Evolutionary conservation across 2,329 filamentous ascomycete species (phyloP).

Genomic region (Venturia pyrina): DNA sequence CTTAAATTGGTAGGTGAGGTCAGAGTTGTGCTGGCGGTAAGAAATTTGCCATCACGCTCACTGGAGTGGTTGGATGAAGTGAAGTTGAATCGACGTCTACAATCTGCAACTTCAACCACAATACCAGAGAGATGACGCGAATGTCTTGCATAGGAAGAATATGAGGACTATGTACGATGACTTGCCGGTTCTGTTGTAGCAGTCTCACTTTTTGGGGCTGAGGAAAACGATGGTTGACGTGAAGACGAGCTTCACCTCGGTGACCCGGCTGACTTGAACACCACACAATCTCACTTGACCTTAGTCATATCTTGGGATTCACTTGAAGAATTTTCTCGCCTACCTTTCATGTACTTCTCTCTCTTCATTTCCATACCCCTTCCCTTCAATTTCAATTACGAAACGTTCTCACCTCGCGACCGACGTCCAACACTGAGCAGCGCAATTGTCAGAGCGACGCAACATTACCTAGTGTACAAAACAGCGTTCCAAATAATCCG

Average conservation of each 20-base stretch:
- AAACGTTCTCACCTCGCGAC: background rate
- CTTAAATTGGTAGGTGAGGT: background rate
- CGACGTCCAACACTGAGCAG: background rate
- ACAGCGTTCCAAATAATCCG: background rate
- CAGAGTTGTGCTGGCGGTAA: background rate
- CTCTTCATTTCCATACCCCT: background rate
- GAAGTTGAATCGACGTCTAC: background rate
- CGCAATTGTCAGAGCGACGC: background rate
- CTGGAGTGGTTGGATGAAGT: background rate
- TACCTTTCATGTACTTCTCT: background rate
- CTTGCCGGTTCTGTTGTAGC: background rate
- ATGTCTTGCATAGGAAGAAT: too few relatives aligned
- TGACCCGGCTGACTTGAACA: background rate
- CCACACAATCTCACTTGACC: background rate
- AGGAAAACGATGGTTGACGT: background rate
- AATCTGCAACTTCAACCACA: background rate
- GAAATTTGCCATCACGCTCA: background rate
- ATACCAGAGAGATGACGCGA: background rate
- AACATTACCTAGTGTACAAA: background rate
- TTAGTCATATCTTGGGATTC: background rate
- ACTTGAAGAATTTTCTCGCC: background rate
- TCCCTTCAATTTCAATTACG: background rate
- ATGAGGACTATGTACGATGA: too few relatives aligned
- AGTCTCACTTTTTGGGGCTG: background rate
- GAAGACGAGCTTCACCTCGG: background rate